phyloP scores from a whole-genome alignment of 192 early-diverging fungal genomes.

The Coemansia javaensis region DNA sequence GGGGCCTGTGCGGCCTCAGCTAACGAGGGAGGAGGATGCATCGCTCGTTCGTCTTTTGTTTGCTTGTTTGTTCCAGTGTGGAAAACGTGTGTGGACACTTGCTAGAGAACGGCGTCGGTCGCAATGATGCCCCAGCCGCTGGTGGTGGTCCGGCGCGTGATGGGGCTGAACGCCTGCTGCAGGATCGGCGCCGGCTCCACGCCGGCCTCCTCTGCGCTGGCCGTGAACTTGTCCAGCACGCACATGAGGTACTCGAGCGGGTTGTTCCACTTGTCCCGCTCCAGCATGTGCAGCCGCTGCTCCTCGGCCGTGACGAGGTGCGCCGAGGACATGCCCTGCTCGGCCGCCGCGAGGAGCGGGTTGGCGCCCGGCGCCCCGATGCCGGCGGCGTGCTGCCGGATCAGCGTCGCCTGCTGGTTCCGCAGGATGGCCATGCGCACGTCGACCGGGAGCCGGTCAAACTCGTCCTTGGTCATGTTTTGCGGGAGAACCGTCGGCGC shows the following conservation, averaged over 20 bases:
- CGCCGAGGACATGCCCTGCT: constrained; percentile 8
- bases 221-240: constrained; percentile 38
- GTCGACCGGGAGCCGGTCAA: constrained; percentile 28
- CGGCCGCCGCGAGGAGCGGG: constrained; percentile 17
- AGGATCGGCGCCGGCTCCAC: constrained; percentile 42
- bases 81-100: not conserved
- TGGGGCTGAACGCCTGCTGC: constrained; percentile 49
- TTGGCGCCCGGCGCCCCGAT: constrained; percentile 7
- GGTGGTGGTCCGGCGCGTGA: constrained; percentile 38
- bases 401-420: constrained; percentile 31
- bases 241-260: constrained; percentile 49
- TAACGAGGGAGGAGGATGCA: too few relatives aligned
- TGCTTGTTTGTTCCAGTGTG: not conserved
- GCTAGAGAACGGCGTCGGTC: constrained; percentile 33
- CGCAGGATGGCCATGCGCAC: constrained; percentile 20
- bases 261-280: constrained; percentile 44
- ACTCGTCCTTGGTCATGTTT: constrained; percentile 34
- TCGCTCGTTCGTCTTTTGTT: too few relatives aligned
- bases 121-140: constrained; percentile 41
- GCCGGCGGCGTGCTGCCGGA: constrained; percentile 28
- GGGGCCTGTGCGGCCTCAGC: too few relatives aligned
- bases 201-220: constrained; percentile 33
- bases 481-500: constrained; percentile 32
- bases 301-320: constrained; percentile 17
- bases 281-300: constrained; percentile 27